phyloP scores from a whole-genome alignment of 805 yeast species.

The Tetrapisispora phaffii region DNA sequence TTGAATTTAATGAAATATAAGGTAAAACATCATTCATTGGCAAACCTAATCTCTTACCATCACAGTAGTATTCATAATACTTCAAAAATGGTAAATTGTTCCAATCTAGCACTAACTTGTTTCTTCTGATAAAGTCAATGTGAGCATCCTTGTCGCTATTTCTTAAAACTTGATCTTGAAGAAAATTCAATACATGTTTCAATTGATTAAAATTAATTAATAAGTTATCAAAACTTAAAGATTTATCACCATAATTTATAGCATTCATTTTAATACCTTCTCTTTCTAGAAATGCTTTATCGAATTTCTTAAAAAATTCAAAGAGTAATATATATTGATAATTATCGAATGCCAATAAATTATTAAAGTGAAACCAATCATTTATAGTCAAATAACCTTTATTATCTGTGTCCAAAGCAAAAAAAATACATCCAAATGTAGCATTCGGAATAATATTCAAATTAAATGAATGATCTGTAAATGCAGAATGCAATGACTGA shows the following conservation, averaged over 20 bases:
- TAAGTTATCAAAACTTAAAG: slow-evolving; percentile 32
- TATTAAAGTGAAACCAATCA: slow-evolving; percentile 71
- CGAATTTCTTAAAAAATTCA: slow-evolving; percentile 44
- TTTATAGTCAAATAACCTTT: slow-evolving; percentile 57
- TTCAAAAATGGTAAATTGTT: slow-evolving; percentile 22
- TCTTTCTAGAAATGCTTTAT: slow-evolving; percentile 17
- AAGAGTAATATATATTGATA: slow-evolving; percentile 44
- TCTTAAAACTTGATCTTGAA: slow-evolving; percentile 27
- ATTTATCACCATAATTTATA: slow-evolving; percentile 31
- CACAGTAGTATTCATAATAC: slow-evolving; percentile 16
- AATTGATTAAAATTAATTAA: slow-evolving; percentile 25
- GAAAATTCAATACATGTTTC: slow-evolving; percentile 25
- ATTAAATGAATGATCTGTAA: slow-evolving; percentile 33
- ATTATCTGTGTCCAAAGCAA: slow-evolving; percentile 64
- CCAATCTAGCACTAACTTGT: slow-evolving; percentile 30
- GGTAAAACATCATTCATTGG: slow-evolving; percentile 12
- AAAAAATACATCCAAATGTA: slow-evolving; percentile 62
- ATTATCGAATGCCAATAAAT: slow-evolving; percentile 38
- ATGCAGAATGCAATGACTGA: slow-evolving; percentile 20
- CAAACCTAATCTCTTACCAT: not conserved
- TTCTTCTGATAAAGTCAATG: slow-evolving; percentile 17
- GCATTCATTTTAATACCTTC: slow-evolving; percentile 20
- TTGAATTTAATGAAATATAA: slow-evolving; percentile 31
- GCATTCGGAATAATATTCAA: slow-evolving; percentile 45
- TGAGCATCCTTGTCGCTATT: not conserved